Conservation (phyloP, 345 rosid species). For the Psidium guajava region DNA sequence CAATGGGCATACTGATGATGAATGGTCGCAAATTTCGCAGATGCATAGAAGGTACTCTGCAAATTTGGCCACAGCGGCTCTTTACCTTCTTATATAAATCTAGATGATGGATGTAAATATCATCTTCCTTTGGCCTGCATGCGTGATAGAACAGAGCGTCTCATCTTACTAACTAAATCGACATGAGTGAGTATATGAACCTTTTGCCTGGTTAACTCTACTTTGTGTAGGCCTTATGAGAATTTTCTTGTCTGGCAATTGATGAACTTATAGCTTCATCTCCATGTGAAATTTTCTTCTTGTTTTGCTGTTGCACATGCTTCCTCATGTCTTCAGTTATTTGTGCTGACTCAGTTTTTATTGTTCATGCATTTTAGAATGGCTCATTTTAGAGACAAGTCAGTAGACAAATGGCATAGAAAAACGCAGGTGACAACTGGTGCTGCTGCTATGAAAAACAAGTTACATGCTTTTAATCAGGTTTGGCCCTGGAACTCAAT, state of each 20-base stretch:
- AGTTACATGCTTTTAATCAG: slow-evolving; percentile 94
- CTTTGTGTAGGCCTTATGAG: neutral
- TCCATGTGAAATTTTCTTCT: neutral
- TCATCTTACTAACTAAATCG: neutral
- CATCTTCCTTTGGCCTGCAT: neutral
- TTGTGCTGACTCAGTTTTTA: neutral
- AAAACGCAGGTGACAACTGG: slow-evolving; percentile 86
- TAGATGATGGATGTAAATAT: neutral
- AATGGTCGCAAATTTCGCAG: slow-evolving; percentile 50
- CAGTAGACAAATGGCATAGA: slow-evolving; percentile 92
- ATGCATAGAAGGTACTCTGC: slow-evolving; percentile 53
- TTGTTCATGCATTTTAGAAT: slow-evolving; percentile 34
- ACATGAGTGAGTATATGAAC: neutral
- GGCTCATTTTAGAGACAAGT: slow-evolving; percentile 68
- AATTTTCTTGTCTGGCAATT: neutral
- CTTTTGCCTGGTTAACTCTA: neutral
- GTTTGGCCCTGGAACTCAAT: slow-evolving; percentile 18
- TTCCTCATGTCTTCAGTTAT: neutral
- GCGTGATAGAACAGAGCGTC: neutral
- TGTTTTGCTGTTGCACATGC: neutral
- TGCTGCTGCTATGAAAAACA: slow-evolving; percentile 79
- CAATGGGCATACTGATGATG: slow-evolving; percentile 41
- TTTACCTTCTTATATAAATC: neutral
- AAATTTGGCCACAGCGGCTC: neutral
- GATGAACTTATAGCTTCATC: neutral